Conservation (phyloP, 176 grass and related monocot species). For the Tillandsia fasciculata region DNA sequence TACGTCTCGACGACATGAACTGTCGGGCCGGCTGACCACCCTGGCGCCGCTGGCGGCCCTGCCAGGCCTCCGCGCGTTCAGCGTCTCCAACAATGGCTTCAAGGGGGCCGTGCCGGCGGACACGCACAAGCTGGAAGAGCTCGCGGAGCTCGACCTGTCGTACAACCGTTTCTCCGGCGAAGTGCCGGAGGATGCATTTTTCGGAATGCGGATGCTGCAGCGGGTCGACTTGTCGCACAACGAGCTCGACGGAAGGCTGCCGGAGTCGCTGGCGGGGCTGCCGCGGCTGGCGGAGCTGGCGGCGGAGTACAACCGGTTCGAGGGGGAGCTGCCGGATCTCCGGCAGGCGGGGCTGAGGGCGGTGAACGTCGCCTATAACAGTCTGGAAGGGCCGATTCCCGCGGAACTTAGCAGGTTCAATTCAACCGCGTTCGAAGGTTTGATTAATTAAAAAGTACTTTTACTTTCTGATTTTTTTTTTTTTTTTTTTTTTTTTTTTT, state of each 20-base stretch:
- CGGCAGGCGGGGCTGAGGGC: constrained; percentile 10
- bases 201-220: constrained; percentile 18
- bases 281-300: constrained; percentile 23
- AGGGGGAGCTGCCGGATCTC: constrained; percentile 41
- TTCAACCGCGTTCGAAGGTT: constrained; percentile 40
- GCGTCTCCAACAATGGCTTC: background rate
- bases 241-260: constrained; percentile 42
- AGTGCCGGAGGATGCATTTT: constrained; percentile 46
- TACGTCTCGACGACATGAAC: too few relatives aligned
- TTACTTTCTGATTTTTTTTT: too few relatives aligned
- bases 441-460: background rate
- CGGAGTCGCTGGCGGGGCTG: constrained; percentile 35
- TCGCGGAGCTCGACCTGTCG: constrained; percentile 7
- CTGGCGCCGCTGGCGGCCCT: background rate
- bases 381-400: constrained; percentile 51
- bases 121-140: background rate
- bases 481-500: too few relatives aligned
- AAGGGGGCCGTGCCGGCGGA: background rate
- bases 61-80: background rate
- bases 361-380: constrained; percentile 47
- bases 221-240: constrained; percentile 43
- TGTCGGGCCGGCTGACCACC: too few relatives aligned
- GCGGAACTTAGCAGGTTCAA: constrained; percentile 21
- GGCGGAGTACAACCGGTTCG: constrained; percentile 36
- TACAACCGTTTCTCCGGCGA: constrained; percentile 37